Conservation (phyloP, 106 monocot species). For the Dendrobium officinale region DNA sequence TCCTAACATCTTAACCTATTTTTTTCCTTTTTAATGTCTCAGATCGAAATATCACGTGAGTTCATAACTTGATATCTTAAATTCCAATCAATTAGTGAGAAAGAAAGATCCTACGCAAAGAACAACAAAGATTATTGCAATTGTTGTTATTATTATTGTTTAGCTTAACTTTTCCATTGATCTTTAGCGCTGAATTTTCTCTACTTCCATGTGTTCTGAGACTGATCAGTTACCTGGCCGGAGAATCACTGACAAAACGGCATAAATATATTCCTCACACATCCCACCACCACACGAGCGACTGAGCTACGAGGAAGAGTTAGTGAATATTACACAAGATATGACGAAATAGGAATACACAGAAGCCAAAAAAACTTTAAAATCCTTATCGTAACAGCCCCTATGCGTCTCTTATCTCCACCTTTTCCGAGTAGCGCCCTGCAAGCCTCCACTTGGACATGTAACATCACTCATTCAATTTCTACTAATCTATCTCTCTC, state of each 20-base stretch:
- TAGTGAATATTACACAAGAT: neutral
- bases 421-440: too few relatives aligned
- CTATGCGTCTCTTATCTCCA: too few relatives aligned
- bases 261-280: neutral
- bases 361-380: neutral
- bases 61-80: too few relatives aligned
- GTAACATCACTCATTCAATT: neutral
- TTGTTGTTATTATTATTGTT: too few relatives aligned
- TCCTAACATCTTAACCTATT: too few relatives aligned
- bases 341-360: neutral
- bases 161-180: too few relatives aligned
- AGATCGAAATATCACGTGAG: too few relatives aligned
- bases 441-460: neutral
- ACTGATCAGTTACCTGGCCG: neutral
- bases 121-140: too few relatives aligned
- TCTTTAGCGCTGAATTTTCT: neutral
- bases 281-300: neutral
- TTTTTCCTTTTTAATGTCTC: too few relatives aligned
- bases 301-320: neutral
- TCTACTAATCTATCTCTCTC: neutral
- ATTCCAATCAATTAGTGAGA: too few relatives aligned
- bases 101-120: too few relatives aligned
- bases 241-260: neutral
- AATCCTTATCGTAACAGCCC: too few relatives aligned
- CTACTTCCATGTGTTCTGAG: neutral